These are phyloP conservation scores for Waitea zeae DNA, from an alignment of 1,284 basidiomycete species.

Conservation along the genomic window DNA sequence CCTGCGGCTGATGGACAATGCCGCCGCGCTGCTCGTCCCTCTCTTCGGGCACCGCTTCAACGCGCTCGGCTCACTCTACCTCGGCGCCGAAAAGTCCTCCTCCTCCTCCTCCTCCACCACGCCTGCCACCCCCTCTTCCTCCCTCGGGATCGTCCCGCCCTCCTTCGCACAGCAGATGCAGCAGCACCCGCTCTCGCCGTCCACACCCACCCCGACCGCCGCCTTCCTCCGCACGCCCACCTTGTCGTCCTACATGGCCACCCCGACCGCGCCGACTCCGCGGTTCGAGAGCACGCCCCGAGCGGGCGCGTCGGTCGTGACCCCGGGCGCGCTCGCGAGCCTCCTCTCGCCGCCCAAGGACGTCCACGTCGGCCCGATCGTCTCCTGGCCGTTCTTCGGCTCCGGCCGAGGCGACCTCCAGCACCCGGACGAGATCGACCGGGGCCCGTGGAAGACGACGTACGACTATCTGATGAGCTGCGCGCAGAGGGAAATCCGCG, in stretches of 20 bases:
- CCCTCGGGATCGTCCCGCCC: too few species aligned
- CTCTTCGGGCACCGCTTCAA: conserved; percentile 62
- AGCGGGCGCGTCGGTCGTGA: background rate
- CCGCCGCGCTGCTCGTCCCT: conserved; percentile 46
- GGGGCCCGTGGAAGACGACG: conserved; percentile 54
- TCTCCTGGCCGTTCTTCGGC: conserved; percentile 79
- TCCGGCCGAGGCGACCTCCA: conserved; percentile 54
- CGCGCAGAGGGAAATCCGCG: conserved; percentile 42
- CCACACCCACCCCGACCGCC: too few species aligned
- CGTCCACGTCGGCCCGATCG: conserved; percentile 57
- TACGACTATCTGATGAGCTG: conserved; percentile 45
- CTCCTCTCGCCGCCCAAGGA: conserved; percentile 9
- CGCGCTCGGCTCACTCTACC: conserved; percentile 55
- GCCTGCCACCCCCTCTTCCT: background rate
- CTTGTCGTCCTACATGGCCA: background rate
- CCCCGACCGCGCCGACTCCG: background rate
- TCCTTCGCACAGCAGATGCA: background rate
- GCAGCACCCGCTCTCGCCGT: background rate
- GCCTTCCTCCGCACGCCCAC: background rate
- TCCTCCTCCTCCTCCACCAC: conserved; percentile 1
- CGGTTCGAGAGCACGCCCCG: background rate
- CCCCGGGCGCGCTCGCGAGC: background rate
- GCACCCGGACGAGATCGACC: conserved; percentile 50
- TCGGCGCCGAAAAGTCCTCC: conserved; percentile 23
- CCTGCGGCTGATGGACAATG: conserved; percentile 41